A percentile compares a stretch with the other conserved stretches of the same genome.
Evolutionary conservation across 768 basidiomycete genomes (phyloP).

Genomic region (Lactarius pseudohatsudake): DNA sequence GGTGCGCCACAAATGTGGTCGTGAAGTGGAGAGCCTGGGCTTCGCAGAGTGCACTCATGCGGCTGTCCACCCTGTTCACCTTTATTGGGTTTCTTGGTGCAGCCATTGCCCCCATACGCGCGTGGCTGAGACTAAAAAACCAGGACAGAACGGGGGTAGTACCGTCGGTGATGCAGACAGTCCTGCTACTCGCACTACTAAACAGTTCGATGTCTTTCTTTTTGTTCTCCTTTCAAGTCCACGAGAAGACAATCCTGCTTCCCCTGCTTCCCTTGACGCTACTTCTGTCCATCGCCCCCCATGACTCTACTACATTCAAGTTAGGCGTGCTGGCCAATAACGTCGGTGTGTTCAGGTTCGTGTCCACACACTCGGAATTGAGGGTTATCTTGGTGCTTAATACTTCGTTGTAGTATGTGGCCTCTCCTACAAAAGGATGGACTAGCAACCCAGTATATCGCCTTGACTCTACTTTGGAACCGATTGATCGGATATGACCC

Average conservation of each 20-base stretch:
- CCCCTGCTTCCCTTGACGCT: constrained; percentile 85
- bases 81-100: constrained; percentile 67
- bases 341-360: constrained; percentile 84
- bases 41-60: constrained; percentile 50
- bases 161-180: constrained; percentile 55
- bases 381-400: not conserved
- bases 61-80: constrained; percentile 66
- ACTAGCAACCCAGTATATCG: constrained; percentile 70
- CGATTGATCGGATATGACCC: constrained; percentile 77
- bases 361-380: constrained; percentile 9
- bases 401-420: constrained; percentile 72
- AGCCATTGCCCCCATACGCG: constrained; percentile 47
- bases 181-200: constrained; percentile 80
- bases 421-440: constrained; percentile 82
- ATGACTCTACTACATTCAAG: constrained; percentile 59
- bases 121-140: constrained; percentile 38
- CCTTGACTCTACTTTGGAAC: constrained; percentile 76
- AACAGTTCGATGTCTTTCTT: constrained; percentile 90
- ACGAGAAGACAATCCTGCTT: constrained; percentile 89
- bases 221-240: constrained; percentile 94
- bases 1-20: constrained; percentile 89
- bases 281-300: constrained; percentile 53
- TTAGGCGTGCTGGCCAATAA: constrained; percentile 79
- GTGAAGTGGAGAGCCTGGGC: constrained; percentile 78
- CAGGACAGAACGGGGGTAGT: constrained; percentile 14